Evolutionary conservation across 139 green algal species (phyloP), one percentile per base, ranked within the genome.

Genomic region (Coccomyxa sp.): DNA sequence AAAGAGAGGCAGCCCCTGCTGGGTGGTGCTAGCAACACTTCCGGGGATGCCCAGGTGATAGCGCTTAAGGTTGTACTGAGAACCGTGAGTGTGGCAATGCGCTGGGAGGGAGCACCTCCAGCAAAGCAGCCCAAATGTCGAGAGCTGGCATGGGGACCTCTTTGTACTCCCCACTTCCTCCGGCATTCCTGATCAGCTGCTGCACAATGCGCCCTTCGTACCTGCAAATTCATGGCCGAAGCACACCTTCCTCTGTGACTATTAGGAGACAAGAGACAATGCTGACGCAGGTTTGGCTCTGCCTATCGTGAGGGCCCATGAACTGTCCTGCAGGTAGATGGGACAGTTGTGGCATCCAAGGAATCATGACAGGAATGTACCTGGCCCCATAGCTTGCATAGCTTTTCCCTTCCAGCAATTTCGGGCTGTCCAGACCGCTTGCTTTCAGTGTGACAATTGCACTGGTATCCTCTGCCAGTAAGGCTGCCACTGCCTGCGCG

Each of bases 131-230:
- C 90, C 89, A 97, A 41, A 97, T 92, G 54, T 88, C 90, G 39
- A 97, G 88, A 88, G 95, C 94, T 31, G 89, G 86, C 39, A 86
- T 86, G 27, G 84, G 88, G 44, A 82, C 39, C 79, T 98, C 94
- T 31, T 76, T 36, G 78, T 90, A 97, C 0, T 93, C 86, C 0
- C 94, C 94, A 16, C 72, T 88, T 55, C 94, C 94, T 37, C 94
- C 94, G 75, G 95, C 93, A 54, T 84, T 84, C 16, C 77, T 68
- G 41, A 97, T 96, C 80, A 97, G 82, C 78, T 92, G 68, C 84
- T 96, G 90, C 70, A 97, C 88, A 74, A 97, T 95, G 29, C 93
- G 86, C 8, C 89, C 92, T 84, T 98, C 94, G 79, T 91, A 98
- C n/a, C 94, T 84, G 54, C 41, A 81, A 3, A 55, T 27, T 55